Evolutionary conservation across 2,329 filamentous ascomycete genomes (phyloP).

Genomic region (Neonectria faginata): DNA sequence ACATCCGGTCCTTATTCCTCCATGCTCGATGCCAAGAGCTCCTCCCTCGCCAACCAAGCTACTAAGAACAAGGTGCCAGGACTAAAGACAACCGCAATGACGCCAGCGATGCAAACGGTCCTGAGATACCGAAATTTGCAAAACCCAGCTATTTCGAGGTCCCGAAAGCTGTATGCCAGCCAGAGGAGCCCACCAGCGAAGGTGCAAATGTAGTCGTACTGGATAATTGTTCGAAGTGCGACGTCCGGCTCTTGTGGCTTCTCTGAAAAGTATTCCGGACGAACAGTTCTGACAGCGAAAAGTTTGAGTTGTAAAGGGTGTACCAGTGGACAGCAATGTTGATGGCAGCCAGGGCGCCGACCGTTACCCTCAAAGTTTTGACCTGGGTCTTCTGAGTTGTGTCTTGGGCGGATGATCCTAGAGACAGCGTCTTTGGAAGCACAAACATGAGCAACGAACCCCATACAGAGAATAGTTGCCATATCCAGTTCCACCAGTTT

Average conservation of each 20-base stretch:
- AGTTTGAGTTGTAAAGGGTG: slow-evolving; percentile 13
- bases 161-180: slow-evolving; percentile 40
- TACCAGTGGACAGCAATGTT: slow-evolving; percentile 40
- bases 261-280: slow-evolving; percentile 41
- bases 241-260: slow-evolving; percentile 28
- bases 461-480: slow-evolving; percentile 48
- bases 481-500: slow-evolving; percentile 49
- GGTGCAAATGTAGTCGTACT: slow-evolving; percentile 46
- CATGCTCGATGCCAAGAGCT: slow-evolving; percentile 22
- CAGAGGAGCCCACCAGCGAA: slow-evolving; percentile 38
- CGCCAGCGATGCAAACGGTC: slow-evolving; percentile 4
- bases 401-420: background rate
- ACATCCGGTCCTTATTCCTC: background rate
- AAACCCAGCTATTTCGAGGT: slow-evolving; percentile 37
- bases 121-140: slow-evolving; percentile 27
- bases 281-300: slow-evolving; percentile 32
- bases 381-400: background rate
- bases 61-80: slow-evolving; percentile 35
- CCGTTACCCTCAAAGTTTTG: slow-evolving; percentile 1
- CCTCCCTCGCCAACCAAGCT: slow-evolving; percentile 37
- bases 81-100: slow-evolving; percentile 21
- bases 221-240: slow-evolving; percentile 39
- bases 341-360: slow-evolving; percentile 10
- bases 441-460: slow-evolving; percentile 35
- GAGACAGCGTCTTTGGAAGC: slow-evolving; percentile 5